phyloP scores from a whole-genome alignment of 2,329 filamentous ascomycete species.

The Cladosporium sp. region DNA sequence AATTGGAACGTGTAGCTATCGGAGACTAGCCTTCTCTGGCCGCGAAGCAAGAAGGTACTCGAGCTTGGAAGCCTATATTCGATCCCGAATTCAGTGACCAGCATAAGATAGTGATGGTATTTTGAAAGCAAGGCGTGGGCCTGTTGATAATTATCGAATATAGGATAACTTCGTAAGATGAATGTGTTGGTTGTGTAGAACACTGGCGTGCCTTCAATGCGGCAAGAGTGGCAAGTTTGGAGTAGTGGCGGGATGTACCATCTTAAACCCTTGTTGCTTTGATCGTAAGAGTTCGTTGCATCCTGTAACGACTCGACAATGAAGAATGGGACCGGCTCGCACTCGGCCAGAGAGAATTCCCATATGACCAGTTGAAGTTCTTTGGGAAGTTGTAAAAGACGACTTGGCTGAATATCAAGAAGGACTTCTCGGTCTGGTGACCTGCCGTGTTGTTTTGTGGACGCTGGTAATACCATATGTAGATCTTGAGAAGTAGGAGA shows the following conservation, averaged over 20 bases:
- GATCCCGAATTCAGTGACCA: neutral
- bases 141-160: neutral
- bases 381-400: conserved; percentile 13
- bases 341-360: conserved; percentile 19
- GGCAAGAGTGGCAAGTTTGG: neutral
- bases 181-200: conserved; percentile 7
- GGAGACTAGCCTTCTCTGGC: neutral
- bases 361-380: conserved; percentile 18
- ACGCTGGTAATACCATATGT: too few relatives aligned
- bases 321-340: conserved; percentile 14
- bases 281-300: neutral
- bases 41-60: neutral
- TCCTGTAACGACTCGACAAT: neutral
- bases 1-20: neutral
- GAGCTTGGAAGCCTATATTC: conserved; percentile 6
- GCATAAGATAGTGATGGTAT: neutral
- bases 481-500: too few relatives aligned
- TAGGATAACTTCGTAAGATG: neutral
- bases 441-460: too few relatives aligned
- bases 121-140: neutral
- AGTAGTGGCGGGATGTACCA: conserved; percentile 3
- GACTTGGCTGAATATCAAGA: neutral
- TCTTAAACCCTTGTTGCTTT: neutral
- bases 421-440: neutral
- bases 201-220: neutral